Evolutionary conservation across 768 basidiomycete genomes (phyloP).

Genomic region (Suillus sp.): DNA sequence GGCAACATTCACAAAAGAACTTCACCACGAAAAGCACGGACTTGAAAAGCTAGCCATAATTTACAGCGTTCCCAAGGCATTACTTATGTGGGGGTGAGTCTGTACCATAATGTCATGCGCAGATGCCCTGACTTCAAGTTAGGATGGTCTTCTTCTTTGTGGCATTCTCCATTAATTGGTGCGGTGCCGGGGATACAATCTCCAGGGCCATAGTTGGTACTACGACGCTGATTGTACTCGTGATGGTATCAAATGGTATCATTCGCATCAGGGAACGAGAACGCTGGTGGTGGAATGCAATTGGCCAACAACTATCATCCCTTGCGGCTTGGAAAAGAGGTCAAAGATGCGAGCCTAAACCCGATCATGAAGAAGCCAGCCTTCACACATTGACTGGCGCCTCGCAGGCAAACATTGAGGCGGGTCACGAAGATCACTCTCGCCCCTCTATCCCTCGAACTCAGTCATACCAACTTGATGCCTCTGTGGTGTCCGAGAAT

Average conservation of each 20-base stretch:
- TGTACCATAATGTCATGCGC: too few relatives aligned
- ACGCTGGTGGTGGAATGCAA: not conserved
- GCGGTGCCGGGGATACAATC: slow-evolving; percentile 11
- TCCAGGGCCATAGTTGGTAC: slow-evolving; percentile 30
- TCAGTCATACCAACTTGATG: not conserved
- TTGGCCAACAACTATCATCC: not conserved
- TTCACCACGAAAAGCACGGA: too few relatives aligned
- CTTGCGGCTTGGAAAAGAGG: not conserved
- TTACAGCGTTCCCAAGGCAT: too few relatives aligned
- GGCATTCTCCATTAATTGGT: slow-evolving; percentile 13
- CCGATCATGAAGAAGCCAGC: not conserved
- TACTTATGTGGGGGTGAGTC: too few relatives aligned
- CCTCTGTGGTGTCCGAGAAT: not conserved
- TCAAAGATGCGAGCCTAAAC: not conserved
- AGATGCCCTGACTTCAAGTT: too few relatives aligned
- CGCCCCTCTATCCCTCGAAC: not conserved
- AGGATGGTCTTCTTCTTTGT: slow-evolving; percentile 20
- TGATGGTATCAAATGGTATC: not conserved
- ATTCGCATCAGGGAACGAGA: not conserved
- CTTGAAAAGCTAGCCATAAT: too few relatives aligned
- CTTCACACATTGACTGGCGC: not conserved
- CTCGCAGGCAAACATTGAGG: not conserved
- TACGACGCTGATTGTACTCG: too few relatives aligned
- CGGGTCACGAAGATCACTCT: not conserved
- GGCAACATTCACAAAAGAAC: too few relatives aligned